Evolutionary conservation across 768 basidiomycete genomes (phyloP).

Genomic region (Nevesoporus exiguus): DNA sequence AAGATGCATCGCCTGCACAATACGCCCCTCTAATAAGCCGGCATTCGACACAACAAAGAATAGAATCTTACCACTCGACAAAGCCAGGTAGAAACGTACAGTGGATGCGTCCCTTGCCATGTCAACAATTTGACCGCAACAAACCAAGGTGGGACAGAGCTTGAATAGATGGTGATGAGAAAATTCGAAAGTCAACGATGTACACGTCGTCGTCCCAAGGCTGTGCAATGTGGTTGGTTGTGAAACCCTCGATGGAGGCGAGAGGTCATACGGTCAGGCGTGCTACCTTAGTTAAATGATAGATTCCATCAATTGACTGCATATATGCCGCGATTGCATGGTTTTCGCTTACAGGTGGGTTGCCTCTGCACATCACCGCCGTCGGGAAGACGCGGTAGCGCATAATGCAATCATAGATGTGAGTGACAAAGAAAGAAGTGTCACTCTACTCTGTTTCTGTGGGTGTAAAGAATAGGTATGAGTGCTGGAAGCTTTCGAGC

Average conservation of each 20-base stretch:
- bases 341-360: slow-evolving; percentile 3
- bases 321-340: slow-evolving; percentile 13
- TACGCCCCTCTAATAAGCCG: slow-evolving; percentile 5
- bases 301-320: slow-evolving; percentile 9
- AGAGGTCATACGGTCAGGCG: not conserved
- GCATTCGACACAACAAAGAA: not conserved
- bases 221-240: slow-evolving; percentile 20
- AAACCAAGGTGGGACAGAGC: not conserved
- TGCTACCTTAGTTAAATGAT: not conserved
- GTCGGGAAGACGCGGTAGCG: slow-evolving; percentile 19
- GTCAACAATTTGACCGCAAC: not conserved
- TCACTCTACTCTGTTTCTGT: not conserved
- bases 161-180: not conserved
- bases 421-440: not conserved
- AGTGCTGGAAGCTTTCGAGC: slow-evolving; percentile 9
- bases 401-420: not conserved
- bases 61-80: slow-evolving; percentile 4
- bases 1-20: not conserved
- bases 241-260: slow-evolving; percentile 6
- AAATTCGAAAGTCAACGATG: not conserved
- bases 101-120: not conserved
- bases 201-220: slow-evolving; percentile 15
- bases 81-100: not conserved
- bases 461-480: not conserved
- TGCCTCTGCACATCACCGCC: slow-evolving; percentile 17